Percentiles rank a stretch among this genome's conserved stretches.
Conservation (phyloP, 805 yeast species). For the Candida tibetensis region DNA sequence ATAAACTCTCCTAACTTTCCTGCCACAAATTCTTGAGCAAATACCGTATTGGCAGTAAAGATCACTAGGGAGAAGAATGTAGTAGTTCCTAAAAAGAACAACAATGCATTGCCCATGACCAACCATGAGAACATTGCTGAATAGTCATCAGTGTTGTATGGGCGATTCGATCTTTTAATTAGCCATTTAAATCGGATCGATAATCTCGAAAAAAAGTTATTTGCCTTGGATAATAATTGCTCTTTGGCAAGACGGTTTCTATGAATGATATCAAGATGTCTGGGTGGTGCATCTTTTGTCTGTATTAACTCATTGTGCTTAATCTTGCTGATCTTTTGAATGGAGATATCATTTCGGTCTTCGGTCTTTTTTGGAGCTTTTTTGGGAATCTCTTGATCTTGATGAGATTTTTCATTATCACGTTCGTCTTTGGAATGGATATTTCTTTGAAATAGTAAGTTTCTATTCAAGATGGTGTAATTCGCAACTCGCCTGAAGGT, state of each 20-base stretch:
- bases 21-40: slow-evolving; percentile 88
- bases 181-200: slow-evolving; percentile 61
- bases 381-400: not conserved
- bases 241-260: slow-evolving; percentile 18
- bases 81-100: slow-evolving; percentile 85
- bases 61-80: slow-evolving; percentile 82
- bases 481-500: no score
- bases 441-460: no score
- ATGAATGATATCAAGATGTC: slow-evolving; percentile 7
- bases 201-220: slow-evolving; percentile 26
- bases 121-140: slow-evolving; percentile 91
- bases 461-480: no score
- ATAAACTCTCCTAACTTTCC: slow-evolving; percentile 75
- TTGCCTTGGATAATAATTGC: slow-evolving; percentile 26
- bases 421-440: no score
- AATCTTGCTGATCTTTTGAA: not conserved
- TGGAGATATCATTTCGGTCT: no score
- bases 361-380: not conserved
- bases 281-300: slow-evolving; percentile 1
- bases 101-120: slow-evolving; percentile 77
- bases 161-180: slow-evolving; percentile 70
- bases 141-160: slow-evolving; percentile 89
- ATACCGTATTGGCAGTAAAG: slow-evolving; percentile 74
- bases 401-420: no score
- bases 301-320: slow-evolving; percentile 1